Conservation (phyloP, 2,329 filamentous ascomycete species). For the Fusarium zealandicum region DNA sequence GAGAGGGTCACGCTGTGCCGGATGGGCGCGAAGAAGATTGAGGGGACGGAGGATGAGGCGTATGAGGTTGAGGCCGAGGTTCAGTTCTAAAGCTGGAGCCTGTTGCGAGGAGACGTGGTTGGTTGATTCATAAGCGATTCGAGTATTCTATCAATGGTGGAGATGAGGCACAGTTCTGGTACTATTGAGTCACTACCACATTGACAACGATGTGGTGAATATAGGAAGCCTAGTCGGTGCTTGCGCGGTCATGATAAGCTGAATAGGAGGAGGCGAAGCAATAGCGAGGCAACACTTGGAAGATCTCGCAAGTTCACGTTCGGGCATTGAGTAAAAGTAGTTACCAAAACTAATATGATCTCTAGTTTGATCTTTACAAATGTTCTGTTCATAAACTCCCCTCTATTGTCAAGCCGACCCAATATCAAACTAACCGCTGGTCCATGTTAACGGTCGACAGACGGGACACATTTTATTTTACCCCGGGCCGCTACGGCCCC, state of each 20-base stretch:
- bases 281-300: background rate
- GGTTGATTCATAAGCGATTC: background rate
- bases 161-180: too few species aligned
- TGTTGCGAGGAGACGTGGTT: background rate
- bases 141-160: too few species aligned
- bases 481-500: conserved; percentile 24
- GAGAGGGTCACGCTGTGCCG: conserved; percentile 79
- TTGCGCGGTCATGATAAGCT: background rate
- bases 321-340: background rate
- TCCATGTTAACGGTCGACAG: too few species aligned
- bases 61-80: conserved; percentile 64
- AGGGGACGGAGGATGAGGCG: conserved; percentile 60
- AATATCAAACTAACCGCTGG: too few species aligned
- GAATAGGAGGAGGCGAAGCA: background rate
- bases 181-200: too few species aligned
- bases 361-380: background rate
- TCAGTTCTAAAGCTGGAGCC: conserved; percentile 43
- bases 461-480: background rate
- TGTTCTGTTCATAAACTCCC: too few species aligned
- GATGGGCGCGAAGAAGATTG: conserved; percentile 80
- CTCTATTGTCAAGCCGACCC: too few species aligned
- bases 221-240: background rate
- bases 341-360: background rate
- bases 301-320: too few species aligned
- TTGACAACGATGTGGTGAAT: too few species aligned